Percentiles rank a stretch among this genome's conserved stretches.
phyloP scores from a whole-genome alignment of 108 stramenopile species.

The Mayamaea pseudoterrestris region DNA sequence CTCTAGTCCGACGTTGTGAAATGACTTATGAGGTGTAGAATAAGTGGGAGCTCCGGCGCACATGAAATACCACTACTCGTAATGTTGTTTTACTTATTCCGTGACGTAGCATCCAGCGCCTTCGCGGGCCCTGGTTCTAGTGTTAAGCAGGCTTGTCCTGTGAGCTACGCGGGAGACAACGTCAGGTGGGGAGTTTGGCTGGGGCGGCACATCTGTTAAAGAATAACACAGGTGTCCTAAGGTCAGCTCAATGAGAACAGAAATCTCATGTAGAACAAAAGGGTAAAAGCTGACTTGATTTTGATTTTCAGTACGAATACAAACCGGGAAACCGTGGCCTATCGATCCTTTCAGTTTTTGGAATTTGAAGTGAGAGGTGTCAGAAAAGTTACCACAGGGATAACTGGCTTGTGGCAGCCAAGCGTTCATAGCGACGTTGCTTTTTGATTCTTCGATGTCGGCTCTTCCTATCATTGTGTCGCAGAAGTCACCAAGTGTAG shows the following conservation, averaged over 20 bases:
- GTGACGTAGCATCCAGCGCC: slow-evolving; percentile 77
- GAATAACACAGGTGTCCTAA: slow-evolving; percentile 82
- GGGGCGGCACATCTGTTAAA: slow-evolving; percentile 94
- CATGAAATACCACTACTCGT: slow-evolving; percentile 95
- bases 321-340: slow-evolving; percentile 95
- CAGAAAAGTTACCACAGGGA: slow-evolving; percentile 99
- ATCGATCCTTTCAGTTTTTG: slow-evolving; percentile 93
- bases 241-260: slow-evolving; percentile 94
- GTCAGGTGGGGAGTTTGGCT: slow-evolving; percentile 93
- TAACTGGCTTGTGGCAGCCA: slow-evolving; percentile 95
- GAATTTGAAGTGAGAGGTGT: slow-evolving; percentile 95
- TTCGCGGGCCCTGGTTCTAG: slow-evolving; percentile 73
- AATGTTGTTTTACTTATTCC: slow-evolving; percentile 95
- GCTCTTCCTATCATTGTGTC: slow-evolving; percentile 95
- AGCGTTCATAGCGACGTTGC: slow-evolving; percentile 81
- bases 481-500: slow-evolving; percentile 94
- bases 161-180: slow-evolving; percentile 83
- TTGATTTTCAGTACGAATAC: slow-evolving; percentile 93
- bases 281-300: slow-evolving; percentile 94
- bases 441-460: slow-evolving; percentile 93
- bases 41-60: slow-evolving; percentile 89
- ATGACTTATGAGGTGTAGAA: slow-evolving; percentile 96
- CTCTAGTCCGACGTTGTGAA: slow-evolving; percentile 97
- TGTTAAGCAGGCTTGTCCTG: slow-evolving; percentile 35
- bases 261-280: slow-evolving; percentile 88